phyloP scores from a whole-genome alignment of 2,329 filamentous ascomycete species.

The Sclerotinia borealis region DNA sequence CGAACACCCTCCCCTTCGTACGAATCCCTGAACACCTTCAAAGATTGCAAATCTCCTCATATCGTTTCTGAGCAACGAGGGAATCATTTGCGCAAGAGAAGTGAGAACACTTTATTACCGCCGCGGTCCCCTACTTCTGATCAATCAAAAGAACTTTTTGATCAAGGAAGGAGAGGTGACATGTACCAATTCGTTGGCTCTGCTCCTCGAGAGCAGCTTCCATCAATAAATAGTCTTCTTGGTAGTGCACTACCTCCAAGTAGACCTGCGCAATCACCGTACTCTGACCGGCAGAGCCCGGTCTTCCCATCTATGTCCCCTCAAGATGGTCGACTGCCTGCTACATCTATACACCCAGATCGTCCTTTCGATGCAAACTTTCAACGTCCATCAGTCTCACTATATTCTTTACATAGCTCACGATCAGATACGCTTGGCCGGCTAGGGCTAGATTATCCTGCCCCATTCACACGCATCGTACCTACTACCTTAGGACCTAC shows the following conservation, averaged over 20 bases:
- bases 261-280: conserved; percentile 26
- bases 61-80: conserved; percentile 10
- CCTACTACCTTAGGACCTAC: conserved; percentile 10
- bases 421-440: conserved; percentile 25
- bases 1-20: conserved; percentile 22
- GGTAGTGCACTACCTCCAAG: conserved; percentile 21
- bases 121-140: conserved; percentile 25
- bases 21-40: conserved; percentile 17
- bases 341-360: conserved; percentile 25
- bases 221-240: conserved; percentile 32
- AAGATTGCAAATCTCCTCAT: conserved; percentile 15
- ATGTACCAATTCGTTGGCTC: conserved; percentile 24
- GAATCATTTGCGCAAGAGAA: conserved; percentile 17
- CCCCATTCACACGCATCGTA: conserved; percentile 19
- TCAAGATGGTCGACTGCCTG: conserved; percentile 24
- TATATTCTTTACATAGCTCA: conserved; percentile 22
- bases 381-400: conserved; percentile 20
- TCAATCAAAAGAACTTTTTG: conserved; percentile 9
- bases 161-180: conserved; percentile 18
- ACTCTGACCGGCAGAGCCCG: conserved; percentile 30
- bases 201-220: conserved; percentile 28
- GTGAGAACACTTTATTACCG: conserved; percentile 17
- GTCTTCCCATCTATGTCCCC: conserved; percentile 27
- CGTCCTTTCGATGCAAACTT: conserved; percentile 27
- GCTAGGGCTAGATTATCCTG: conserved; percentile 24